Conservation (phyloP, 1,284 basidiomycete species). For the Coniophora puteana region DNA sequence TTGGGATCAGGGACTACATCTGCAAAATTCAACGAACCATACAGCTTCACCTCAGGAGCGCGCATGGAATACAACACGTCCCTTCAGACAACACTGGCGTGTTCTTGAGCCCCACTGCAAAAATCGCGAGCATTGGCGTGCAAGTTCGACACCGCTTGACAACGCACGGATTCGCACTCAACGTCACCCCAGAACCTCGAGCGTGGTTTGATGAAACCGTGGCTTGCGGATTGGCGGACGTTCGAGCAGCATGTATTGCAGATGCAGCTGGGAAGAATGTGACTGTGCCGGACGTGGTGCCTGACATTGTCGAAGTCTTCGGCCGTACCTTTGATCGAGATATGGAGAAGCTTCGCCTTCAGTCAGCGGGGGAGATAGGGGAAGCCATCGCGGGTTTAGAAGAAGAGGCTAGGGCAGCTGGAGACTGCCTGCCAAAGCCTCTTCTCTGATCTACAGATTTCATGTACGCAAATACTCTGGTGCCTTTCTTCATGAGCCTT, state of each 20-base stretch:
- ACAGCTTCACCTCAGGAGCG: constrained; percentile 51
- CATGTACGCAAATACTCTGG: background rate
- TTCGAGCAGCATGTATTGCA: constrained; percentile 70
- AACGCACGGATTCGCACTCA: constrained; percentile 93
- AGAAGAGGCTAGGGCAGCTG: constrained; percentile 27
- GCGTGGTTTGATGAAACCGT: constrained; percentile 87
- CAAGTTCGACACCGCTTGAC: constrained; percentile 94
- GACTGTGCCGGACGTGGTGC: constrained; percentile 48
- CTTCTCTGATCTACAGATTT: constrained; percentile 6
- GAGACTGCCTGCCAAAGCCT: constrained; percentile 18
- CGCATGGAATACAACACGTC: constrained; percentile 49
- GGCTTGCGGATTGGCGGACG: constrained; percentile 90
- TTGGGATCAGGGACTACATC: constrained; percentile 72
- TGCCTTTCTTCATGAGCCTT: background rate
- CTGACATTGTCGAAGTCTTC: constrained; percentile 48
- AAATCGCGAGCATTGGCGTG: constrained; percentile 94
- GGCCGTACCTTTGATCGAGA: constrained; percentile 52
- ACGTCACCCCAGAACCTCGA: constrained; percentile 78
- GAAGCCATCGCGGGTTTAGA: constrained; percentile 47
- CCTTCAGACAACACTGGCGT: constrained; percentile 75
- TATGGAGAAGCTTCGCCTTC: constrained; percentile 46
- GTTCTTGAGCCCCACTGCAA: constrained; percentile 63
- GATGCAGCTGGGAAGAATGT: constrained; percentile 36
- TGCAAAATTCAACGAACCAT: constrained; percentile 57
- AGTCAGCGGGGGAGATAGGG: constrained; percentile 46